A percentile compares a stretch with the other conserved stretches of the same genome.
These are phyloP conservation scores for Boehmeria nivea DNA, from an alignment of 306 rosid species.

Conservation along the genomic window DNA sequence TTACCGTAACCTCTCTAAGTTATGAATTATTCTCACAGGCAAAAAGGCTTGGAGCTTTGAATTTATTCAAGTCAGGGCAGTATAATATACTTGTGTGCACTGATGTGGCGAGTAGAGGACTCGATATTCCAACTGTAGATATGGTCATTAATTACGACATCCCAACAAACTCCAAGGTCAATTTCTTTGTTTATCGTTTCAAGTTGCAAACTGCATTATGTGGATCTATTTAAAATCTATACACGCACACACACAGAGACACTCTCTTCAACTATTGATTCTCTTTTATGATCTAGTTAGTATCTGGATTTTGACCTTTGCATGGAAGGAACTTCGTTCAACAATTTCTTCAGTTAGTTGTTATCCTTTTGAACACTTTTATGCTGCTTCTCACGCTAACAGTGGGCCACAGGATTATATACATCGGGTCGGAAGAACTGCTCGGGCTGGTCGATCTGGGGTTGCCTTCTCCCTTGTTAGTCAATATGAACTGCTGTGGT, in stretches of 20 bases:
- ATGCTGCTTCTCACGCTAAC: conserved; percentile 19
- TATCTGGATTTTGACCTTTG: no score
- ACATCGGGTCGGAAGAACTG: conserved; percentile 92
- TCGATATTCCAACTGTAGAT: conserved; percentile 76
- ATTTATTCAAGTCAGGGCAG: conserved; percentile 80
- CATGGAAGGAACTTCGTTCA: no score
- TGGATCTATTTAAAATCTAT: no score
- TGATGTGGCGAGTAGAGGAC: conserved; percentile 89
- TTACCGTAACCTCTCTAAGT: no score
- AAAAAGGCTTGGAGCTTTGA: conserved; percentile 86
- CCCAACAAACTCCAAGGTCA: conserved; percentile 81
- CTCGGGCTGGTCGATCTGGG: conserved; percentile 88
- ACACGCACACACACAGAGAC: no score
- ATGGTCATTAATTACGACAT: conserved; percentile 87
- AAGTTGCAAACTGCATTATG: no score
- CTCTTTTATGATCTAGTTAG: no score
- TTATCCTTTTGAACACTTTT: conserved; percentile 4
- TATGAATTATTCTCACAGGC: no score
- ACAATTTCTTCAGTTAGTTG: no score
- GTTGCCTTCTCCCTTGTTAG: conserved; percentile 72
- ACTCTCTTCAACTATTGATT: no score
- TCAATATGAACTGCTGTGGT: conserved; percentile 84
- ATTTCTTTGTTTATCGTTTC: no score
- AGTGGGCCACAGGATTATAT: conserved; percentile 59
- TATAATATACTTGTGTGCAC: conserved; percentile 79